phyloP scores from a whole-genome alignment of 106 monocot genomes.

The Dioscorea alata region DNA sequence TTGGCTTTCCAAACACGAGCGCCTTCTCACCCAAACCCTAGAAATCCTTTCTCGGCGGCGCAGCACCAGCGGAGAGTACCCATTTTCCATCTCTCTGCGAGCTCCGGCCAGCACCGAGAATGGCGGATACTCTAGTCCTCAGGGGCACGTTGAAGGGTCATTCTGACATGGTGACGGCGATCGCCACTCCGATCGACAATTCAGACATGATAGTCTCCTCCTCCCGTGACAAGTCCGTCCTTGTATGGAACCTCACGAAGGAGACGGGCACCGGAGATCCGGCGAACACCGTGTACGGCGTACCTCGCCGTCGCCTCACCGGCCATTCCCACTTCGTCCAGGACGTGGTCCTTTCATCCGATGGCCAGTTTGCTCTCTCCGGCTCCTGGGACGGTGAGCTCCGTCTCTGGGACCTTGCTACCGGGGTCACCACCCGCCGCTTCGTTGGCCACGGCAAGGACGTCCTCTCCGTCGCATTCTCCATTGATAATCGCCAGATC shows the following conservation, averaged over 20 bases:
- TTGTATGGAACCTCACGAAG: constrained; percentile 38
- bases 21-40: too few relatives aligned
- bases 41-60: too few relatives aligned
- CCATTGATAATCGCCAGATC: constrained; percentile 9
- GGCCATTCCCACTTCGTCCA: constrained; percentile 14
- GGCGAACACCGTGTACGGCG: constrained; percentile 7
- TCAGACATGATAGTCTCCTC: constrained; percentile 44
- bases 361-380: constrained; percentile 9
- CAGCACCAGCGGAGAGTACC: too few relatives aligned
- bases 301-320: constrained; percentile 9
- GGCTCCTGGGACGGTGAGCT: constrained; percentile 14
- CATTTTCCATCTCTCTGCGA: too few relatives aligned
- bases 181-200: constrained; percentile 48
- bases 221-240: constrained; percentile 58
- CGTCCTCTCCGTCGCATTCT: constrained; percentile 7
- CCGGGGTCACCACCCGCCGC: constrained; percentile 4
- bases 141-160: constrained; percentile 41
- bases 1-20: too few relatives aligned
- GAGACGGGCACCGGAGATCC: constrained; percentile 3
- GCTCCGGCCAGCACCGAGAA: background rate
- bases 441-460: constrained; percentile 12
- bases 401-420: constrained; percentile 9
- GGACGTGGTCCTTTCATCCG: constrained; percentile 8
- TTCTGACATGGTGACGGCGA: constrained; percentile 45
- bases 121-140: constrained; percentile 40